Evolutionary conservation across 208 protist species (phyloP).

Genomic region (Acanthamoeba comandoni): DNA sequence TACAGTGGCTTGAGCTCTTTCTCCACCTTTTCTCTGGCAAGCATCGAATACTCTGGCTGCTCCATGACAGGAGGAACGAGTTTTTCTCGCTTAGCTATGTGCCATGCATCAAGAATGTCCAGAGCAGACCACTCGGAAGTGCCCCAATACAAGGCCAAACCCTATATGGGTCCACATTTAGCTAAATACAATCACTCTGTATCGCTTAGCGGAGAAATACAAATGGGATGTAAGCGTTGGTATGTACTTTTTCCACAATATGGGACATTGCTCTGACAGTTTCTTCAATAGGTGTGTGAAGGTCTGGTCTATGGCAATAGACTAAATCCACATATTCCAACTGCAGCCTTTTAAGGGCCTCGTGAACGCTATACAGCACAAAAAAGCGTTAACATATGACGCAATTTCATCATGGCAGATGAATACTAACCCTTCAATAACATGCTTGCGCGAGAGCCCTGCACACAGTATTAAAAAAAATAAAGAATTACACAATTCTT

Average conservation of each 20-base stretch:
- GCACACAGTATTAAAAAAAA: not conserved
- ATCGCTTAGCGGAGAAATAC: not conserved
- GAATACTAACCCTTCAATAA: constrained; percentile 73
- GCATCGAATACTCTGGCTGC: constrained; percentile 77
- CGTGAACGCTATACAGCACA: constrained; percentile 23
- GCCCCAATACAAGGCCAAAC: constrained; percentile 78
- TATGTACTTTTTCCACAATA: constrained; percentile 43
- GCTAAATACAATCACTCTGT: not conserved
- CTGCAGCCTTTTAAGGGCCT: constrained; percentile 22
- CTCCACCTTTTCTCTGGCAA: constrained; percentile 48
- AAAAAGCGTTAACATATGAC: constrained; percentile 1
- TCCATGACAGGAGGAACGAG: constrained; percentile 78
- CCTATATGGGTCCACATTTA: constrained; percentile 3
- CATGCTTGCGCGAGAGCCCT: constrained; percentile 79
- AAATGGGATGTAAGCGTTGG: not conserved
- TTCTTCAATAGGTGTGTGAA: constrained; percentile 76
- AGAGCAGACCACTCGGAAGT: constrained; percentile 78
- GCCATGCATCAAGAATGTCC: constrained; percentile 73
- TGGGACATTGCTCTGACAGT: constrained; percentile 75
- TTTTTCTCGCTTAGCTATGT: constrained; percentile 61
- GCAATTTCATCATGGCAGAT: not conserved
- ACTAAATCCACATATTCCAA: constrained; percentile 79
- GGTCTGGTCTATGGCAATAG: constrained; percentile 77
- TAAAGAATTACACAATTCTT: not conserved
- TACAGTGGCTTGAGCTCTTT: constrained; percentile 78